Evolutionary conservation across 345 rosid species (phyloP).

Genomic region (Populus davidiana): DNA sequence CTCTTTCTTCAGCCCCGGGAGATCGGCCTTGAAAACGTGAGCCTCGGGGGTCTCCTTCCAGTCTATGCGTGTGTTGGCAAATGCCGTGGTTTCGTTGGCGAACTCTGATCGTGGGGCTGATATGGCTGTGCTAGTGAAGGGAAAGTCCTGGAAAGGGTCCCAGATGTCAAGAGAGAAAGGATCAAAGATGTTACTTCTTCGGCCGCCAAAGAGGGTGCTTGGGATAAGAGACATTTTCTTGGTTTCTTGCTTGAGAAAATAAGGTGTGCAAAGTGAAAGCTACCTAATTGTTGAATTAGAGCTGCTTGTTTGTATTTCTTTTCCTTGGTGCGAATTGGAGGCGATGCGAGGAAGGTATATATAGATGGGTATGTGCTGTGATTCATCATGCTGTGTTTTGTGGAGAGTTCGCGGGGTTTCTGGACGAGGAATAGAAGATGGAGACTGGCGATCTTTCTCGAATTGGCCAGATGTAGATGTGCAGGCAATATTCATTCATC

Average conservation of each 20-base stretch:
- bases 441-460: not conserved
- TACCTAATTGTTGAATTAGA: not conserved
- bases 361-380: not conserved
- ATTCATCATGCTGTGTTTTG: too few relatives aligned
- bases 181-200: slow-evolving; percentile 9
- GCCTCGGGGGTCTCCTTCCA: slow-evolving; percentile 3
- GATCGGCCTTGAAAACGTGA: not conserved
- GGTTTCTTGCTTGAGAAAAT: not conserved
- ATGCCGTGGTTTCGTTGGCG: not conserved
- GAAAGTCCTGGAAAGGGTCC: slow-evolving; percentile 14
- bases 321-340: not conserved
- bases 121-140: not conserved
- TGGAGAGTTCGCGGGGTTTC: not conserved
- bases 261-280: too few relatives aligned
- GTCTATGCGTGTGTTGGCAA: not conserved
- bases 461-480: not conserved
- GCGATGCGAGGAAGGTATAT: not conserved
- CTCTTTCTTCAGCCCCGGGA: slow-evolving; percentile 13
- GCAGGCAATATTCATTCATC: not conserved
- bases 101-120: slow-evolving; percentile 4
- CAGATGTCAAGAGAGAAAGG: slow-evolving; percentile 12
- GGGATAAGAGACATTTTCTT: not conserved
- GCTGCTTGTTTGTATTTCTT: not conserved
- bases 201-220: not conserved
- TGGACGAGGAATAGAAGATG: not conserved